Conservation (phyloP, 192 early-diverging fungal species). For the Gamsiella multidivaricata region DNA sequence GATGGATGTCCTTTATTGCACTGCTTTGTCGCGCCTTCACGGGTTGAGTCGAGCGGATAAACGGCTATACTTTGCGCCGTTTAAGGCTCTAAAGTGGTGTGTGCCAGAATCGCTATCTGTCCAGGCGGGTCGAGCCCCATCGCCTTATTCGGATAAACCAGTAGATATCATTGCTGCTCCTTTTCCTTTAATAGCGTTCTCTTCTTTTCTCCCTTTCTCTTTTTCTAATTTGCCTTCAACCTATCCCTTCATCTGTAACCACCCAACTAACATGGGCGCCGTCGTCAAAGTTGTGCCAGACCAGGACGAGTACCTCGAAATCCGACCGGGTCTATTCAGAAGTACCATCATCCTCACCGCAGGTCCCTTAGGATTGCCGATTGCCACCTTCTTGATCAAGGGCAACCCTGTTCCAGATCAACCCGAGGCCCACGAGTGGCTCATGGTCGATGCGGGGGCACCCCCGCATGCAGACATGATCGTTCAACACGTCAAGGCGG, state of each 20-base stretch:
- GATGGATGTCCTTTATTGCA: too few relatives aligned
- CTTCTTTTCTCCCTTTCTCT: too few relatives aligned
- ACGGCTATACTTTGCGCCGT: neutral
- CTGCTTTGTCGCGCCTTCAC: too few relatives aligned
- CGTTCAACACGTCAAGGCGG: constrained; percentile 1
- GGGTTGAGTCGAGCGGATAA: neutral
- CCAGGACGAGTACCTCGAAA: constrained; percentile 15
- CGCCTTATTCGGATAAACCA: too few relatives aligned
- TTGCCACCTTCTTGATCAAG: constrained; percentile 28
- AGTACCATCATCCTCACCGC: constrained; percentile 16
- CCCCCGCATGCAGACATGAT: constrained; percentile 8
- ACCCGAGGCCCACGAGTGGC: constrained; percentile 14
- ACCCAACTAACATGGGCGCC: neutral
- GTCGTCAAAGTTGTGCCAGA: constrained; percentile 6
- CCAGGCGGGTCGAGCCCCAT: too few relatives aligned
- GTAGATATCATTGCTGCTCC: too few relatives aligned
- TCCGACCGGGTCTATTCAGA: constrained; percentile 26
- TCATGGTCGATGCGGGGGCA: constrained; percentile 32
- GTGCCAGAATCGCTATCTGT: too few relatives aligned
- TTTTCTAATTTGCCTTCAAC: too few relatives aligned
- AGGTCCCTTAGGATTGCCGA: constrained; percentile 1
- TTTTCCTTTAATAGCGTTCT: too few relatives aligned
- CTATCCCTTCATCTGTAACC: too few relatives aligned
- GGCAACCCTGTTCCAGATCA: constrained; percentile 8
- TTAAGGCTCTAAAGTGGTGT: neutral